phyloP scores from a whole-genome alignment of 352 stramenopile genomes.

The Pilasporangium apinafurcum region DNA sequence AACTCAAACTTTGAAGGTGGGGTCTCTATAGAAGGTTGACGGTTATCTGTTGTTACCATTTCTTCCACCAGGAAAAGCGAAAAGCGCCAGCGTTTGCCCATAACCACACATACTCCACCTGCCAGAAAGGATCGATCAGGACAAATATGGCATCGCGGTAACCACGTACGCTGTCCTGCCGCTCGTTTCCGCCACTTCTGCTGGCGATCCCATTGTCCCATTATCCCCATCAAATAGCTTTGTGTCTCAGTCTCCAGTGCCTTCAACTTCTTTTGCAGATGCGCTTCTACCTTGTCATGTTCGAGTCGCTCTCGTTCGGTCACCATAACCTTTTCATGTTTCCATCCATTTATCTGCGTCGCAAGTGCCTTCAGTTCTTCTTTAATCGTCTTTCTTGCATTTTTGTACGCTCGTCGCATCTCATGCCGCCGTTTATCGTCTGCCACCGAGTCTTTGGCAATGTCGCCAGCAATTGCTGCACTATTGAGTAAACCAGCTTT shows the following conservation, averaged over 20 bases:
- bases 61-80: slow-evolving; percentile 13
- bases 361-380: slow-evolving; percentile 24
- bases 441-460: background rate
- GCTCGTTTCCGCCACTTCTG: background rate
- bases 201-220: background rate
- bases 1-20: slow-evolving; percentile 28
- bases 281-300: slow-evolving; percentile 4
- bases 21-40: background rate
- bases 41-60: background rate
- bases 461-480: background rate
- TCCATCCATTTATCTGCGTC: slow-evolving; percentile 12
- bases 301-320: slow-evolving; percentile 17
- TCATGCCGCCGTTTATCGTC: slow-evolving; percentile 24
- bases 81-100: slow-evolving; percentile 14
- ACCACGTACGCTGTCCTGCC: slow-evolving; percentile 17
- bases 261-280: slow-evolving; percentile 6
- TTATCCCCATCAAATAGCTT: slow-evolving; percentile 1
- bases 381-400: slow-evolving; percentile 34
- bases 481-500: slow-evolving; percentile 5
- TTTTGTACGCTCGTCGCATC: slow-evolving; percentile 30
- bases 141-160: slow-evolving; percentile 16
- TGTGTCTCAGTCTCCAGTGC: slow-evolving; percentile 10
- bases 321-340: slow-evolving; percentile 9
- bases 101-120: slow-evolving; percentile 15
- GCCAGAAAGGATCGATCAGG: slow-evolving; percentile 7